Evolutionary conservation across 352 stramenopile genomes (phyloP).

Genomic region (Globisporangium spiculum): DNA sequence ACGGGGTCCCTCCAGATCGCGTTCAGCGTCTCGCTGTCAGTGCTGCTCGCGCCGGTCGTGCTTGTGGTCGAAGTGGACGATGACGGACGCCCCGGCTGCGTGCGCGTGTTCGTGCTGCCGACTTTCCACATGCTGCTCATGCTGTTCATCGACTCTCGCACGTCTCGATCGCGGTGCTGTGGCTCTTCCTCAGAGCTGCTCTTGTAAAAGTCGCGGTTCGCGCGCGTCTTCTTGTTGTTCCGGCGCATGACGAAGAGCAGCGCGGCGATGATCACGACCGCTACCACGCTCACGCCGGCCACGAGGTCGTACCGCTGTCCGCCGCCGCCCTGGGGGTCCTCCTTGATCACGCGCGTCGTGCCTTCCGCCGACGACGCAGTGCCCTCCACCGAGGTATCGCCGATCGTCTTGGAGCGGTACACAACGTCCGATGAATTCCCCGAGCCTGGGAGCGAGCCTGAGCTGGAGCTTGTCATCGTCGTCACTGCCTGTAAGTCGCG

Average conservation of each 20-base stretch:
- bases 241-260: constrained; percentile 25
- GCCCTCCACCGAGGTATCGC: not conserved
- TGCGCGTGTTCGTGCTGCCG: constrained; percentile 26
- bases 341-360: not conserved
- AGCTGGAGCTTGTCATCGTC: not conserved
- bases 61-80: constrained; percentile 20
- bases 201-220: constrained; percentile 22
- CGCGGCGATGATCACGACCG: constrained; percentile 27
- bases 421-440: not conserved
- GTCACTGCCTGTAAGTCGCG: not conserved
- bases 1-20: constrained; percentile 44
- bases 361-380: not conserved
- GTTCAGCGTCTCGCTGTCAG: constrained; percentile 23
- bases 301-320: constrained; percentile 25
- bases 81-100: constrained; percentile 19
- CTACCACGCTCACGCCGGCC: constrained; percentile 27
- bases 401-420: not conserved
- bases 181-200: constrained; percentile 16
- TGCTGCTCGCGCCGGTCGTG: constrained; percentile 21
- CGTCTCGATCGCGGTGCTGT: constrained; percentile 16
- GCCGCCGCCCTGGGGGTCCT: not conserved
- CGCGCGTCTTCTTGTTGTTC: constrained; percentile 22
- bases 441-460: not conserved
- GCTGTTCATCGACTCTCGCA: constrained; percentile 11
- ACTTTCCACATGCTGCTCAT: constrained; percentile 32